Evolutionary conservation across 2,329 filamentous ascomycete genomes (phyloP), one percentile per base, ranked within the genome.

Genomic region (Trichophyton schoenleinii): DNA sequence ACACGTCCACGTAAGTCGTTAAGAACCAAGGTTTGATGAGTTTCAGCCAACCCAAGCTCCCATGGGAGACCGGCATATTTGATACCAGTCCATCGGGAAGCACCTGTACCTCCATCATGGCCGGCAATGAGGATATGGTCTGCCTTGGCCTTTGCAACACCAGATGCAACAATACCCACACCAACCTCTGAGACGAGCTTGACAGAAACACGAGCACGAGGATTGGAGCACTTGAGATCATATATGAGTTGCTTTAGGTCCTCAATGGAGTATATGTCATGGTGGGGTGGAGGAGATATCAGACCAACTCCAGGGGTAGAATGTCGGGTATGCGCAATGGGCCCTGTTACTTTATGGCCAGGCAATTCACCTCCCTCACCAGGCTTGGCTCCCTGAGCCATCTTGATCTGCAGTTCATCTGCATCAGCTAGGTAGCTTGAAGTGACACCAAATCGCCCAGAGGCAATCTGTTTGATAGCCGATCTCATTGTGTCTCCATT

Each of bases 181-280:
- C 92, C 92, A 62, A 92, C 95, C 78, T 97, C 92, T 5, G 92
- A 96, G 15, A 97, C 92, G 49, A 97, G 88, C 82, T 97, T 97
- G 73, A 97, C 92, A 5, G 92, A 97, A 25, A 97, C 87, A 69
- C 92, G 85, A 61, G 92, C 86, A 66, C 92, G 87, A 62, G 92
- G 92, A 76, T 94, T 96, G 25, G 91, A 90, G 78, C 91, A 96
- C 79, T 97, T 97, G 61, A 96, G 80, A 76, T 97, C 92, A 76
- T 97, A 97, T 69, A 97, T 96, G 68, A 97, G 80, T 75, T 97
- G 92, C 80, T 97, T 97, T 63, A 97, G 75, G 81, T 97, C 92
- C 76, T 97, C 92, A 67, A 97, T 97, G 59, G 90, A 95, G 81
- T 97, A 97, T 67, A 97, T 96, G 71, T 97, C 92, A 81, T 97